These are phyloP conservation scores for Micractinium sp. DNA, from an alignment of 139 green algal species.

Conservation along the genomic window DNA sequence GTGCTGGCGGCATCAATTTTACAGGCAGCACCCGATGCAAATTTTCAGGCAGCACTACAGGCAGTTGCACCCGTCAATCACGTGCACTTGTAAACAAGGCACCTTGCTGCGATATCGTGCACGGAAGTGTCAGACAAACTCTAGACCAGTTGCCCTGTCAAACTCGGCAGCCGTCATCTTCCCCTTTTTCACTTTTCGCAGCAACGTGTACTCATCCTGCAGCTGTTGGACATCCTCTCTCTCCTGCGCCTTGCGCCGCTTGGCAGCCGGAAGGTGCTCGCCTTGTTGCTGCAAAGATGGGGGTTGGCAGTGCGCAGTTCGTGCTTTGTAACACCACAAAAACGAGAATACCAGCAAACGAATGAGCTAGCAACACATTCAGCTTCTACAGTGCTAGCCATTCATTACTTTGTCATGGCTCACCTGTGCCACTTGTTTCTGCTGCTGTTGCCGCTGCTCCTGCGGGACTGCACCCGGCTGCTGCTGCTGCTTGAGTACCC, in stretches of 20 bases:
- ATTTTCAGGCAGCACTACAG: background rate
- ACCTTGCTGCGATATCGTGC: background rate
- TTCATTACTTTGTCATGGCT: background rate
- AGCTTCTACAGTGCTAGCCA: background rate
- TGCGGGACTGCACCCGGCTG: background rate
- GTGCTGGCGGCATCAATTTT: background rate
- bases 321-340: no score
- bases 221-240: slow-evolving; percentile 78
- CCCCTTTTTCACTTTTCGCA: slow-evolving; percentile 80
- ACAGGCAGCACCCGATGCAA: background rate
- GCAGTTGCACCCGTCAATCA: background rate
- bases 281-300: background rate
- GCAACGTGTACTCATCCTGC: slow-evolving; percentile 76
- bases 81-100: background rate
- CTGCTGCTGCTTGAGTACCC: slow-evolving; percentile 48
- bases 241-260: slow-evolving; percentile 74
- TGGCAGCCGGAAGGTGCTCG: slow-evolving; percentile 69
- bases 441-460: background rate
- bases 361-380: no score
- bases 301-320: no score
- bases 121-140: background rate
- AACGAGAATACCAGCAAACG: no score
- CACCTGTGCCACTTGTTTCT: background rate
- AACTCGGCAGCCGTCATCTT: slow-evolving; percentile 47
- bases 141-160: background rate